Percentiles rank a stretch among this genome's conserved stretches.
Conservation (phyloP, 176 grass and related monocot species). For the Lolium rigidum region DNA sequence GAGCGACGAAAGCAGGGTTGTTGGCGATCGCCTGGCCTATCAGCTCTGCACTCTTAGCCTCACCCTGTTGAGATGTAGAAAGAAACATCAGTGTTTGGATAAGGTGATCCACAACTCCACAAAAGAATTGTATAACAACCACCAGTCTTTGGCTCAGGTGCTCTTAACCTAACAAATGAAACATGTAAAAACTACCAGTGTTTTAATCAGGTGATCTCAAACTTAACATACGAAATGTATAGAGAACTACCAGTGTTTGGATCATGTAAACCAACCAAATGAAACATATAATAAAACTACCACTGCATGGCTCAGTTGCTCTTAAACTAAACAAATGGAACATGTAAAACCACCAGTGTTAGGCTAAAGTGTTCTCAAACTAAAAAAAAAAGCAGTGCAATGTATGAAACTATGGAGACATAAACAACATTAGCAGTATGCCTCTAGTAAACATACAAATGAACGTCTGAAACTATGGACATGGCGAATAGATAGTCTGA, state of each 20-base stretch:
- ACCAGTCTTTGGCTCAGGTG: too few species aligned
- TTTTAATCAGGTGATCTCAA: too few species aligned
- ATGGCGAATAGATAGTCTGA: not conserved
- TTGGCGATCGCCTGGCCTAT: slow-evolving; percentile 86
- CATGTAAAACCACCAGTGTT: not conserved
- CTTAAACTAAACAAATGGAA: not conserved
- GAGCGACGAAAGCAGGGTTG: slow-evolving; percentile 84
- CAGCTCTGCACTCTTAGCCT: slow-evolving; percentile 95
- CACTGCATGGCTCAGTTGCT: too few species aligned
- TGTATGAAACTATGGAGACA: not conserved
- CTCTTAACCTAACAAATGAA: too few species aligned
- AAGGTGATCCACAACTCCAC: not conserved
- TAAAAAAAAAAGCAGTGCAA: not conserved
- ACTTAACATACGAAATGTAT: too few species aligned
- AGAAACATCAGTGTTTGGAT: not conserved
- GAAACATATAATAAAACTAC: too few species aligned
- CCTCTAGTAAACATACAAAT: not conserved
- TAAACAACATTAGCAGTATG: not conserved
- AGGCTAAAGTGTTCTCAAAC: not conserved
- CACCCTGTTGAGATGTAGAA: slow-evolving; percentile 61
- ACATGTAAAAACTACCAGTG: not conserved
- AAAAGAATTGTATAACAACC: too few species aligned
- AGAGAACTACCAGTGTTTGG: too few species aligned
- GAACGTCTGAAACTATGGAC: not conserved
- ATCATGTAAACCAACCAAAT: too few species aligned